These are phyloP conservation scores for Torulaspora maleeae DNA, from an alignment of 805 yeast genomes.

Conservation along the genomic window DNA sequence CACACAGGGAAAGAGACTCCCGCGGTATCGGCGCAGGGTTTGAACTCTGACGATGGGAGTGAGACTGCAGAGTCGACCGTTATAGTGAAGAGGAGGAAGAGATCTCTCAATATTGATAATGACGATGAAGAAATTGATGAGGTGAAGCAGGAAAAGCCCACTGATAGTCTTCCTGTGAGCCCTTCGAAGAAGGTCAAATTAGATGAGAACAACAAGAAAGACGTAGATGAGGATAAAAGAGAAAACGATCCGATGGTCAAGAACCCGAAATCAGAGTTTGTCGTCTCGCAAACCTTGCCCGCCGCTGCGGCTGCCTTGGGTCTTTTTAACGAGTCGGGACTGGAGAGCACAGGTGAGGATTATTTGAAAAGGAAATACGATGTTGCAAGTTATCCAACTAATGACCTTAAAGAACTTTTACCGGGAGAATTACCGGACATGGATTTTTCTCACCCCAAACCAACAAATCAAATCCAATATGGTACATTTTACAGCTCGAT, in stretches of 20 bases:
- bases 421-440: slow-evolving; percentile 87
- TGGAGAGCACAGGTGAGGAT: slow-evolving; percentile 67
- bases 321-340: slow-evolving; percentile 58
- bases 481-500: slow-evolving; percentile 79
- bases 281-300: slow-evolving; percentile 63
- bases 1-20: background rate
- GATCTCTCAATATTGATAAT: slow-evolving; percentile 14
- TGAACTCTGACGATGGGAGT: slow-evolving; percentile 28
- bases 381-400: slow-evolving; percentile 84
- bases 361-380: slow-evolving; percentile 71
- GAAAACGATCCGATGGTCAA: slow-evolving; percentile 56
- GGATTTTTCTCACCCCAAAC: slow-evolving; percentile 80
- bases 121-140: slow-evolving; percentile 15
- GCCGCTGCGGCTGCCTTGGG: slow-evolving; percentile 61
- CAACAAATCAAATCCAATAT: slow-evolving; percentile 87
- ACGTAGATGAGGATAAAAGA: slow-evolving; percentile 24
- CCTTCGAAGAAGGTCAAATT: slow-evolving; percentile 18
- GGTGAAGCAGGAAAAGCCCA: slow-evolving; percentile 3
- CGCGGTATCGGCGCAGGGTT: background rate
- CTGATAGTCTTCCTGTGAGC: slow-evolving; percentile 1
- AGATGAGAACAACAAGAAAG: slow-evolving; percentile 7
- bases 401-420: slow-evolving; percentile 64
- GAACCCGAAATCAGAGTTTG: slow-evolving; percentile 75
- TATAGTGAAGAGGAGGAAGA: slow-evolving; percentile 12
- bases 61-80: slow-evolving; percentile 13